Evolutionary conservation across 129 eudicot species (phyloP), one percentile per base, ranked within the genome.

Genomic region (Deinandra increscens): DNA sequence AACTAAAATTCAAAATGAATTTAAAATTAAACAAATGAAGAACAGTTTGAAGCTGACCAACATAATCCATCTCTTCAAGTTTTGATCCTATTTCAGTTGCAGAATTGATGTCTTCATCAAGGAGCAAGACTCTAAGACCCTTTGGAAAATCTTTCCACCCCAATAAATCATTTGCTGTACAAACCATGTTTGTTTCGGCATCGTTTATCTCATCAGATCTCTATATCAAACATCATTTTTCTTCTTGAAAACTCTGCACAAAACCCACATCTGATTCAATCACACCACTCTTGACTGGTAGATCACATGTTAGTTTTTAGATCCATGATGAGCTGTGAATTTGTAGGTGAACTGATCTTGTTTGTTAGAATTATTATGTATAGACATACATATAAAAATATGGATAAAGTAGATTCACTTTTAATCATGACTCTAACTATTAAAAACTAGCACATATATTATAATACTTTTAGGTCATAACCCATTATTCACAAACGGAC

Each of bases 131-230:
- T 64, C 80, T 84, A 77, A 89, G 96, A 63, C 96, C 96, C 82
- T 86, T 89, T 43, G 96, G 96, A 66, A 89, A 89, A 76, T 89
- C 92, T 73, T 84, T 89, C 96, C 92, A 89, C 19, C 37, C 86
- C 75, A 79, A 55, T 73, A 86, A 72, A 77, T 89, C 89, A 64
- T 72, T 80, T 49, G 87, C 96, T 78, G 86, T 89, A 78, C 86
- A 86, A 81, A 84, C 90, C 96, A 89, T 89, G 75, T 83, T 87
- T 85, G 78, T 61, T 73, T 82, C 78, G 81, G 95, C 96, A 88
- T 88, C 75, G 65, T 81, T 83, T 65, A 72, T 12, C 68, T 79
- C 72, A 74, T 45, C 73, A 61, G 78, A 78, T 74, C 78, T 49
- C 69, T 63, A 44, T 59, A 37, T 8, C 61, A 0, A 46, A 22